Evolutionary conservation across 2,329 filamentous ascomycete species (phyloP).

Genomic region (Claviceps pusilla): DNA sequence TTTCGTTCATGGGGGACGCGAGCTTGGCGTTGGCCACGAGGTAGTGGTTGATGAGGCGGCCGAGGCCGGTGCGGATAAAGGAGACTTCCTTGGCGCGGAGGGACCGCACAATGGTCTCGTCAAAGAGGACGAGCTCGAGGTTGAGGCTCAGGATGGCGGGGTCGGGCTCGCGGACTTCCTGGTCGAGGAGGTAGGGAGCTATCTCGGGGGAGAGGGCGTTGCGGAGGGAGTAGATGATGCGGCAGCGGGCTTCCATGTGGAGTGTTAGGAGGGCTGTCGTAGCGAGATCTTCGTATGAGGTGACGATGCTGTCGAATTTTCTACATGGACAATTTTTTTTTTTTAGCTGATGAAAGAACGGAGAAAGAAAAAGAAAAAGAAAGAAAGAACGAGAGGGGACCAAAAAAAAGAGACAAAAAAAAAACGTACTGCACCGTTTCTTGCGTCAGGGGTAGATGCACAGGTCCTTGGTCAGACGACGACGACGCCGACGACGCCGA

Average conservation of each 20-base stretch:
- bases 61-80: conserved; percentile 65
- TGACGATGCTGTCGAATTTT: conserved; percentile 74
- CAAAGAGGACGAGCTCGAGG: conserved; percentile 69
- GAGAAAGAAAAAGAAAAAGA: neutral
- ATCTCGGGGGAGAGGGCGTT: conserved; percentile 44
- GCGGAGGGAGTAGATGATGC: conserved; percentile 65
- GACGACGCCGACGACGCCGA: conserved; percentile 18
- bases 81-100: conserved; percentile 55
- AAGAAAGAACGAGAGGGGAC: too few species aligned
- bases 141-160: conserved; percentile 72
- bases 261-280: conserved; percentile 67
- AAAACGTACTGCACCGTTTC: conserved; percentile 64
- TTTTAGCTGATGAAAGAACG: neutral
- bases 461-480: conserved; percentile 44
- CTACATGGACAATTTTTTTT: conserved; percentile 22
- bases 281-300: conserved; percentile 69
- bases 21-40: conserved; percentile 57
- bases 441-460: conserved; percentile 75
- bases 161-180: conserved; percentile 63
- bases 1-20: conserved; percentile 68
- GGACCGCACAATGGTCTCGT: conserved; percentile 62
- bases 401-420: neutral
- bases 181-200: conserved; percentile 50
- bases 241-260: conserved; percentile 77
- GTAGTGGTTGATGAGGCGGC: conserved; percentile 62